These are phyloP conservation scores for Tripterygium wilfordii DNA, from an alignment of 177 flowering plant genomes.

Conservation along the genomic window DNA sequence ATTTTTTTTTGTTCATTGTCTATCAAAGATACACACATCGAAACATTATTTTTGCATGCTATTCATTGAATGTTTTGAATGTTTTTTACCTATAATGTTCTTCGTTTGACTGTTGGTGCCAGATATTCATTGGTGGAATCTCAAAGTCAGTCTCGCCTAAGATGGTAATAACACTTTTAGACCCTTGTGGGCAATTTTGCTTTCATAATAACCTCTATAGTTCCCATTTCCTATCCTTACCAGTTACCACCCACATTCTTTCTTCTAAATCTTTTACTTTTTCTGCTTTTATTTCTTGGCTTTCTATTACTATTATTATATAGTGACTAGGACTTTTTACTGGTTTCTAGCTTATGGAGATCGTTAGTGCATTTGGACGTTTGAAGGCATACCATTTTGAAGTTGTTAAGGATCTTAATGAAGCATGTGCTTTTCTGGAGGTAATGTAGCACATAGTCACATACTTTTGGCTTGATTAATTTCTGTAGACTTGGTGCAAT, in stretches of 20 bases:
- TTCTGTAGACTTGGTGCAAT: too few species aligned
- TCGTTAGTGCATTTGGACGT: constrained; percentile 73
- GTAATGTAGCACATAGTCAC: constrained; percentile 26
- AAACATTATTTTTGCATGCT: too few species aligned
- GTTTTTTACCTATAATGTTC: not conserved
- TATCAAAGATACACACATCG: too few species aligned
- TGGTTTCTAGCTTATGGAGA: constrained; percentile 74
- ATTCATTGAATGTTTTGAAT: too few species aligned
- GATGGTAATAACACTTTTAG: constrained; percentile 50
- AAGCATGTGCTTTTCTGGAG: constrained; percentile 80
- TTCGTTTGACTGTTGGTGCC: constrained; percentile 16
- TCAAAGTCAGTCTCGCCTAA: constrained; percentile 61
- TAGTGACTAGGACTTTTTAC: constrained; percentile 1
- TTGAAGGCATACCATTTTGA: constrained; percentile 73
- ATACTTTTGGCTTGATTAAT: not conserved
- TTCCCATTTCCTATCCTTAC: not conserved
- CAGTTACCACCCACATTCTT: not conserved
- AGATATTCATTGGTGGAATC: constrained; percentile 95
- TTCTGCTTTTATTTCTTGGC: not conserved
- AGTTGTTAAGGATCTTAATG: constrained; percentile 28
- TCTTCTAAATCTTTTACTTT: not conserved
- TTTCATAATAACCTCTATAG: not conserved
- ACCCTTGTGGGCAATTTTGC: not conserved
- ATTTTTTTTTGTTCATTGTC: too few species aligned
- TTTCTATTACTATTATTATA: not conserved